Base-by-base conservation (phyloP, 257 asterid genomes). In the Primulina huaijiensis region DNA sequence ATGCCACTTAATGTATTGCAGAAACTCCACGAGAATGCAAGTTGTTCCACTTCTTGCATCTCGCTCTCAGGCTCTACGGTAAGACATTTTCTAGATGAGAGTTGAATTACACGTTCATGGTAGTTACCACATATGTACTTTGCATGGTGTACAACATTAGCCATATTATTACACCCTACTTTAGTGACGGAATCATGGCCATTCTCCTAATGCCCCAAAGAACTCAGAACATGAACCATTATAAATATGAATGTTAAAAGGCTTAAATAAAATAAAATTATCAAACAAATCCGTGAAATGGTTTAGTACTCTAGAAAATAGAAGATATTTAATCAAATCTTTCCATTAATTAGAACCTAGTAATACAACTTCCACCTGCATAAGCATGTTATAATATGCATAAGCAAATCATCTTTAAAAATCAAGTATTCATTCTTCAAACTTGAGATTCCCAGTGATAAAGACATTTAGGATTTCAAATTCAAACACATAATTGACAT, bases 11-110 rank as follows among this genome's bases (percentile, higher is more conserved):
- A 90, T 92, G 93, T 92, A 86, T 60, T 87, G 95, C 83, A 84
- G 96, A 81, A 88, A 86, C 78, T 86, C 92, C 5, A 89, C 95
- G 23, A 84, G 89, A 79, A 82, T 92, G 89, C 96, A 89, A 82
- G 92, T 79, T 2, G 62, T 92, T 70, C 98, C 98, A 62, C 88
- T 92, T 21, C 89, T 88, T 38, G 97, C 98, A 14, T 92, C 97
- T 35, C 88, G 97, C 33, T 80, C 98, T 23, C 96, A 89, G 75
- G 97, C 97, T n/a, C 95, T 90, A 74, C 88, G 96, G 97, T 91
- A 74, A 12, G 20, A 46, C 7, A 0, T 46, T 46, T 46, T 43
- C 3, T 46, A 46, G 5, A 43, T 14, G n/a, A 11, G 53, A 53
- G 25, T 70, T 21, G 30, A 40, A 58, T 31, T 53, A 1, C 59